Evolutionary conservation across 371 early-diverging fungal species (phyloP), one percentile per base, ranked within the genome.

Genomic region (Aphelidium insulamus): DNA sequence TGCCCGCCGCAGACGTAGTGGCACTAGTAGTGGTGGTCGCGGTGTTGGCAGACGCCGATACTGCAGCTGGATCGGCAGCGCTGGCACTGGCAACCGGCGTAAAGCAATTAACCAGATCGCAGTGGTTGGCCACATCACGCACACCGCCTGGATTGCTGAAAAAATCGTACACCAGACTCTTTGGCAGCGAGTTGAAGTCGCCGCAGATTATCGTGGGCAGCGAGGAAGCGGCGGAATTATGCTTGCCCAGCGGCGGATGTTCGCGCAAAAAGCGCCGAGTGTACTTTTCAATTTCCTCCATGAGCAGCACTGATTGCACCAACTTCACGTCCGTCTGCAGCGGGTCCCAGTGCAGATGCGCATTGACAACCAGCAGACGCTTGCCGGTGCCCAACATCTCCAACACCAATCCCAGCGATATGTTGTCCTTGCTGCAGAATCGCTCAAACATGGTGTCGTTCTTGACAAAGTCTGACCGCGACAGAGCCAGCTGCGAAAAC

Each of bases 401-500:
- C 38, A 99, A 61, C 28, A 92, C 51, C 1, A 72, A 60, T 32
- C 90, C 59, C 2, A 88, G 69, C 3, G 85, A 86, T 39, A 99
- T 76, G 46, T 99, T 95, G 59, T 98, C 98, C 59, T 88, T 90
- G 37, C 79, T 76, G 82, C 86, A 83, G 18, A 79, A 69, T 24
- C 99, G 81, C 45, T 82, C 82, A 43, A 88, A 83, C 27, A 97
- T 72, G 48, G 90, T 88, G 17, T 81, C 86, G 16, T 78, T 69
- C 52, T 80, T 72, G 25, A 77, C 69, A 39, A 94, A 78, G 38
- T 85, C 83, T 16, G 76, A 64, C 38, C 87, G 61, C 39, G 72
- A 68, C 51, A 90, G 63, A 5, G 87, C 84, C 35, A 79, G 71
- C 48, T 86, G 83, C 47, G 82, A 83, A 56, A 97, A 97, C 49